Base-by-base conservation (phyloP, 352 stramenopile genomes). In the Bremia lactucae region DNA sequence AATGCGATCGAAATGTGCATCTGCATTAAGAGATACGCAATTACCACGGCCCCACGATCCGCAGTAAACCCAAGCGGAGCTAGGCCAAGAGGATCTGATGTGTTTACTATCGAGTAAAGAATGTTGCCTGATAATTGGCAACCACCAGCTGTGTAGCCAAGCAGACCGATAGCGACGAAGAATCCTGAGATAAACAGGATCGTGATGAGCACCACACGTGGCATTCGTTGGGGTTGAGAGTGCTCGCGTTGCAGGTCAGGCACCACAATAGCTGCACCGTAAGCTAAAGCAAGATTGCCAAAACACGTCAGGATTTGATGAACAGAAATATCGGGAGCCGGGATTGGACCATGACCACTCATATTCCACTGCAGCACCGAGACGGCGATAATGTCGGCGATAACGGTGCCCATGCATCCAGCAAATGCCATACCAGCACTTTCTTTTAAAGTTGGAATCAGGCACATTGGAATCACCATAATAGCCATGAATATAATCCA, bases 11-110 rank as follows among this genome's bases (percentile, higher is more conserved):
- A 55, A 14, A 72, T 67, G 39, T 72, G 62, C 13, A 72, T 23
- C 23, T 72, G 63, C 63, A 75, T 79, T 47, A 61, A 72, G n/a
- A 72, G 55, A 43, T 72, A 84, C 16, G 64, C 63, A 42, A 80
- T 58, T 31, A 75, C 59, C 2, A 72, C 61, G 19, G 52, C 54
- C 8, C 72, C 72, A 31, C 59, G 39, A 55, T 76, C 49, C 2
- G 61, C 28, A 0, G 40, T 41, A 50, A 85, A 83, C 16, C 72
- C 72, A 8, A 83, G 52, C 21, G 49, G 48, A 0, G 61, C 55
- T 8, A 82, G 21, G 0, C 55, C 55, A 0, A 59, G 60, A 0
- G 42, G 47, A 4, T 53, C 31, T 0, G 41, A 35, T 4, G 51
- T 67, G 52, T 45, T 54, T 43, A 81, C 73, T 45, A 65, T 57